phyloP scores from a whole-genome alignment of 2,329 filamentous ascomycete species.

The Colletotrichum tropicale region DNA sequence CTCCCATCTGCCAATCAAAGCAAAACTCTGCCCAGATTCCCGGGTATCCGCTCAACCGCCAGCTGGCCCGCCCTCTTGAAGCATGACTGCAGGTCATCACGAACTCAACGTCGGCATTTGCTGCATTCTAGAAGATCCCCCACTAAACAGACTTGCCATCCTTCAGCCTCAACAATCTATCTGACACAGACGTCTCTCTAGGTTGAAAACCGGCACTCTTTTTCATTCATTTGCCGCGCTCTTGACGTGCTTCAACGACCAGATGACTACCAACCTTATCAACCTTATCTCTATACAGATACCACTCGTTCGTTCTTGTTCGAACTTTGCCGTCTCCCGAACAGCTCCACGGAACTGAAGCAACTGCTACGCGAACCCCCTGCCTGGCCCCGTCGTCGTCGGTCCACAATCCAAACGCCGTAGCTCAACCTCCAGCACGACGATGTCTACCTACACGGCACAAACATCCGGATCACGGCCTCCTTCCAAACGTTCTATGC shows the following conservation, averaged over 20 bases:
- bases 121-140: neutral
- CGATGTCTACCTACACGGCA: conserved; percentile 6
- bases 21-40: neutral
- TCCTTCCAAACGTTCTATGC: neutral
- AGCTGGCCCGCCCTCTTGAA: neutral
- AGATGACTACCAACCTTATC: neutral
- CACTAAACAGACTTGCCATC: conserved; percentile 1
- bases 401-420: neutral
- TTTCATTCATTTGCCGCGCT: neutral
- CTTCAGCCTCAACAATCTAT: neutral
- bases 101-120: neutral
- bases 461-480: neutral
- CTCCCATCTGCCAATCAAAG: neutral
- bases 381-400: neutral
- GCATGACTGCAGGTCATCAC: neutral
- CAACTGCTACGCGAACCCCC: neutral
- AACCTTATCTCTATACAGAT: neutral
- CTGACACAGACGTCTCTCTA: neutral
- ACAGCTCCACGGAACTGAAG: neutral
- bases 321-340: neutral
- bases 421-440: neutral
- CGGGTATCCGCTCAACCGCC: neutral
- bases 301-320: neutral
- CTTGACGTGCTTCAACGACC: neutral
- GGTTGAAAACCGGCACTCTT: neutral